Conservation (phyloP, 345 rosid species). For the Zanthoxylum bungeanum region DNA sequence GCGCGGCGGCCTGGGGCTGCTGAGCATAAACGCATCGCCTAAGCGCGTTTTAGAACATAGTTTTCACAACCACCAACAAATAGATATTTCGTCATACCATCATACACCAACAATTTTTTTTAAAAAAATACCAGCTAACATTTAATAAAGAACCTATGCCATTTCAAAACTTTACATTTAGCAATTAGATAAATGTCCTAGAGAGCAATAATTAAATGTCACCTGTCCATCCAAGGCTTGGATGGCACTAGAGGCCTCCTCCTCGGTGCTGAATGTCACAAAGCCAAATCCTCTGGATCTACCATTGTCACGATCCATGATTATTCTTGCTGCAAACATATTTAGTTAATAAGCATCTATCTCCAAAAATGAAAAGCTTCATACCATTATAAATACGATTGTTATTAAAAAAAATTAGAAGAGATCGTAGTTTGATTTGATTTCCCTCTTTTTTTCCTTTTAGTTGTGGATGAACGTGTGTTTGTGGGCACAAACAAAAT, state of each 20-base stretch:
- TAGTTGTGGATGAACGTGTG: no score
- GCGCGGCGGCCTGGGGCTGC: no score
- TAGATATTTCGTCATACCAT: not conserved
- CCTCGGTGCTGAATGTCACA: slow-evolving; percentile 56
- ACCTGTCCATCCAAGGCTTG: slow-evolving; percentile 99
- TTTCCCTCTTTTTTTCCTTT: not conserved
- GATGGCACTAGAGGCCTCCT: slow-evolving; percentile 84
- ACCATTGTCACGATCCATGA: slow-evolving; percentile 87
- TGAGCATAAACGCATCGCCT: no score
- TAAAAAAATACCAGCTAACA: not conserved
- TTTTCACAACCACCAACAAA: not conserved
- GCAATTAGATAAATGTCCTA: not conserved
- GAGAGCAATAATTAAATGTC: slow-evolving; percentile 5
- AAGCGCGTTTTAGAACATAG: no score
- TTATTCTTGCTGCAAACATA: slow-evolving; percentile 66
- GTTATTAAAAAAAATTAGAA: not conserved
- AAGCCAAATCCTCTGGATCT: slow-evolving; percentile 96
- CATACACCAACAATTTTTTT: not conserved
- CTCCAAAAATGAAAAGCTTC: not conserved
- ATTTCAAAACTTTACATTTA: not conserved
- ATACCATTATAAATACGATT: not conserved
- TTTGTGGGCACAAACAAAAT: no score
- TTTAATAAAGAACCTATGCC: not conserved
- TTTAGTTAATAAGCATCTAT: slow-evolving; percentile 8
- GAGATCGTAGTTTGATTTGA: not conserved